These are phyloP conservation scores for Proliferodiscus dingleyae DNA, from an alignment of 2,329 filamentous ascomycete species.

Conservation along the genomic window DNA sequence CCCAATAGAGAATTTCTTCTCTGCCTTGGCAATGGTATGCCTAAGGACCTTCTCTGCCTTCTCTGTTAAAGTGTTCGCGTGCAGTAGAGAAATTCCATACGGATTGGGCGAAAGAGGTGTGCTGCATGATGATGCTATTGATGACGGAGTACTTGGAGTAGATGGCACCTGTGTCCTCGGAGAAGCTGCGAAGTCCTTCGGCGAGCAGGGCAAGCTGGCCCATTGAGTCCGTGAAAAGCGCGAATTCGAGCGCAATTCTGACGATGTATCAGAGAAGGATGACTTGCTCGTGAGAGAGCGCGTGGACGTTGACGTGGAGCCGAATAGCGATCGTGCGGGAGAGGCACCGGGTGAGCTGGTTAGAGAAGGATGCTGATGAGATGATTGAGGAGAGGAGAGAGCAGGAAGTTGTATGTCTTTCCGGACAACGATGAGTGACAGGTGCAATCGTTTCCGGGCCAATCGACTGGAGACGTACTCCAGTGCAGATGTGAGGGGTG, in stretches of 20 bases:
- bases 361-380: constrained; percentile 9
- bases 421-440: constrained; percentile 54
- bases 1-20: constrained; percentile 44
- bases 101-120: constrained; percentile 19
- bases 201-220: constrained; percentile 23
- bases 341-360: constrained; percentile 12
- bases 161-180: constrained; percentile 1
- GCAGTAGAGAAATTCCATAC: constrained; percentile 42
- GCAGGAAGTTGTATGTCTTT: constrained; percentile 52
- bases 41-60: constrained; percentile 42
- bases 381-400: constrained; percentile 12
- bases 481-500: constrained; percentile 49
- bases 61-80: constrained; percentile 41
- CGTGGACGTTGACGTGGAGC: constrained; percentile 4
- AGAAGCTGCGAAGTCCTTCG: constrained; percentile 13
- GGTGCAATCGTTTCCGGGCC: constrained; percentile 48
- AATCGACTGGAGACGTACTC: constrained; percentile 54
- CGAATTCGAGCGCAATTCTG: constrained; percentile 11
- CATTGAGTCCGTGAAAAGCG: constrained; percentile 21
- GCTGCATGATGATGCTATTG: constrained; percentile 3
- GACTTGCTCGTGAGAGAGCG: constrained; percentile 5
- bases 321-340: constrained; percentile 17
- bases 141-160: constrained; percentile 3
- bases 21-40: constrained; percentile 46
- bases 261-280: constrained; percentile 12